These are phyloP conservation scores for Stropharia rugosoannulata DNA, from an alignment of 768 basidiomycete species.

Conservation along the genomic window DNA sequence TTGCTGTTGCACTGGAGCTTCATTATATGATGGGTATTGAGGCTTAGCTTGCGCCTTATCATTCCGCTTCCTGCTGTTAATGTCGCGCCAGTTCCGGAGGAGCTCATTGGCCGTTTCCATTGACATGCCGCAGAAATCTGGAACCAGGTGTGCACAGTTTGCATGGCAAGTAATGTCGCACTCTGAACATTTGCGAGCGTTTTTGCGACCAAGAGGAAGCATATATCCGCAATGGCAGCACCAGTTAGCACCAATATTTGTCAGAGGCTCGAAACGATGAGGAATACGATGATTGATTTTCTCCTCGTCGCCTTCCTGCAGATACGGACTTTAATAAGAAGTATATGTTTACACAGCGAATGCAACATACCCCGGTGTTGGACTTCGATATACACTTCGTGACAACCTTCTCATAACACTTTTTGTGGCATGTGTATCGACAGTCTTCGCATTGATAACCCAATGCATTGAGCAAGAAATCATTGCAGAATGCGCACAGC, in stretches of 20 bases:
- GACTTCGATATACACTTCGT: slow-evolving; percentile 99
- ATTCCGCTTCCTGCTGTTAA: slow-evolving; percentile 66
- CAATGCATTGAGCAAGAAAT: slow-evolving; percentile 94
- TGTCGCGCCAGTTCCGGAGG: slow-evolving; percentile 86
- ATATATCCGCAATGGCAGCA: slow-evolving; percentile 99
- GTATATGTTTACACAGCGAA: background rate
- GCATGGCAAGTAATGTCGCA: slow-evolving; percentile 97
- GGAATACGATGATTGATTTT: slow-evolving; percentile 99
- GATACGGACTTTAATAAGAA: slow-evolving; percentile 7
- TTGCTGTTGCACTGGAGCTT: slow-evolving; percentile 16
- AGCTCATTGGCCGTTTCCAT: slow-evolving; percentile 98
- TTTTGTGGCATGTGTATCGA: slow-evolving; percentile 98
- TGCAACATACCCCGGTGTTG: slow-evolving; percentile 76
- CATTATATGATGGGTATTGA: slow-evolving; percentile 30
- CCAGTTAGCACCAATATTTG: slow-evolving; percentile 98
- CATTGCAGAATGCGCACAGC: slow-evolving; percentile 96
- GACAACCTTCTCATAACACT: slow-evolving; percentile 97
- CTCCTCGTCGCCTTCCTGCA: slow-evolving; percentile 92
- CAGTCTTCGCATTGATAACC: slow-evolving; percentile 99
- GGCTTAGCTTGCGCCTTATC: slow-evolving; percentile 44
- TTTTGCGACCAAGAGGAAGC: slow-evolving; percentile 95
- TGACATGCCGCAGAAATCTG: slow-evolving; percentile 99
- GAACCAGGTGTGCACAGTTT: slow-evolving; percentile 96
- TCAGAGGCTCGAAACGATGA: slow-evolving; percentile 95
- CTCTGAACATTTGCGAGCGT: slow-evolving; percentile 93